These are phyloP conservation scores for Colletotrichum sp. DNA, from an alignment of 2,329 filamentous ascomycete species.

Conservation along the genomic window DNA sequence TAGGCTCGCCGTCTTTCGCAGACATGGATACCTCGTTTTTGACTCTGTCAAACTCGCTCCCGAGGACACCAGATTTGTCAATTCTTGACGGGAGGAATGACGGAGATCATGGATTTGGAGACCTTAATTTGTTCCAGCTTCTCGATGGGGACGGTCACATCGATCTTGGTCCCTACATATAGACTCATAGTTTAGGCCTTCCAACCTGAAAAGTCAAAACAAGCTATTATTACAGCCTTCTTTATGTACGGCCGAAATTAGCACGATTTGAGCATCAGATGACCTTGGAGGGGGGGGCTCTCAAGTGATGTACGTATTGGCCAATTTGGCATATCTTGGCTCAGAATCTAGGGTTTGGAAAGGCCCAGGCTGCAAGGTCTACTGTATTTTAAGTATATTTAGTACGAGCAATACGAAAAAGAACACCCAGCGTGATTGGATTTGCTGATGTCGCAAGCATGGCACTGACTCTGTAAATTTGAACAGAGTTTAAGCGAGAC, in stretches of 20 bases:
- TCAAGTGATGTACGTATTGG: background rate
- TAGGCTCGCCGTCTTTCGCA: conserved; percentile 35
- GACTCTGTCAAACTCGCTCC: conserved; percentile 39
- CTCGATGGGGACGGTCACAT: conserved; percentile 58
- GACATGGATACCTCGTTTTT: conserved; percentile 44
- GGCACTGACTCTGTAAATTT: background rate
- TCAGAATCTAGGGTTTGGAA: background rate
- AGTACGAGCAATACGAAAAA: background rate
- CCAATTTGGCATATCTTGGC: background rate
- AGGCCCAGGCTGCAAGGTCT: background rate
- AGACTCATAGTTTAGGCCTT: background rate
- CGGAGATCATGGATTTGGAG: conserved; percentile 45
- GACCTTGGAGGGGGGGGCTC: background rate
- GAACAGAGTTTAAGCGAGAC: background rate
- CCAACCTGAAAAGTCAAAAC: background rate
- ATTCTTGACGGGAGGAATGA: conserved; percentile 42
- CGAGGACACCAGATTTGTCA: conserved; percentile 46
- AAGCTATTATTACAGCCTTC: background rate
- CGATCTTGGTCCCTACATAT: conserved; percentile 49
- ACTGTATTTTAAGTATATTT: background rate
- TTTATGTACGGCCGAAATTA: background rate
- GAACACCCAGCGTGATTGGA: background rate
- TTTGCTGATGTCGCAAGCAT: background rate
- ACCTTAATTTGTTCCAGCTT: conserved; percentile 55
- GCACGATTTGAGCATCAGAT: background rate